Base-by-base conservation (phyloP, 2,329 filamentous ascomycete genomes). In the Penicillium hesseltinei region DNA sequence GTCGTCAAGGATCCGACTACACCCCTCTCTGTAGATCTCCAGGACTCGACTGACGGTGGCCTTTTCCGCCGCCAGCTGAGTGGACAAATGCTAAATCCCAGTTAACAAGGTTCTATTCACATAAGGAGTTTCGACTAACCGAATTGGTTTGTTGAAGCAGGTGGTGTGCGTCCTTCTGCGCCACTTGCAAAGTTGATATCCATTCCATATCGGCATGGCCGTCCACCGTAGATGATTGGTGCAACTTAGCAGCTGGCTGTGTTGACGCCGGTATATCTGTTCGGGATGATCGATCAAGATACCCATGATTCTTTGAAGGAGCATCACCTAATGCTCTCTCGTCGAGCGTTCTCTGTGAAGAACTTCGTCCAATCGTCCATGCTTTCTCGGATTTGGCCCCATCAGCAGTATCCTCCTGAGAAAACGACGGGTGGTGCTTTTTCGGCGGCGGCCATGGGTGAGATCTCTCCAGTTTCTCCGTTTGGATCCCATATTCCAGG, bases 11-110 rank as follows among this genome's bases (percentile, higher is more conserved):
- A 82, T 62, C n/a, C 66, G 70, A 58, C 75, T 60, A 43, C 77
- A 79, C 49, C 79, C 77, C 31, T 71, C 66, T 36, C 70, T 72
- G 61, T 79, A 83, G 25, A 73, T 74, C 8, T 75, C 70, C 4
- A 81, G 64, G 27, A 81, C 75, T 29, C 78, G 71, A 4, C 66
- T 67, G 27, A 81, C 71, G 1, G 75, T 76, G 4, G 71, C 72
- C 62, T 81, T 80, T 44, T 77, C 74, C n/a, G 77, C 73, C 9
- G 80, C 71, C 19, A 84, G 72, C 54, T 81, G 75, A 1, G 67
- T 73, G 9, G 78, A 63, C 10, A 83, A 72, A 19, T 71, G 71
- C 69, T 81, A 62, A n/a, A 7, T 46, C 27, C 23, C 15, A 31
- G 61, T 53, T 38, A 54, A 50, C 10, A 43, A 25, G 36, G 11